Evolutionary conservation across 768 basidiomycete genomes (phyloP).

Genomic region (Leucosporidium scottii): DNA sequence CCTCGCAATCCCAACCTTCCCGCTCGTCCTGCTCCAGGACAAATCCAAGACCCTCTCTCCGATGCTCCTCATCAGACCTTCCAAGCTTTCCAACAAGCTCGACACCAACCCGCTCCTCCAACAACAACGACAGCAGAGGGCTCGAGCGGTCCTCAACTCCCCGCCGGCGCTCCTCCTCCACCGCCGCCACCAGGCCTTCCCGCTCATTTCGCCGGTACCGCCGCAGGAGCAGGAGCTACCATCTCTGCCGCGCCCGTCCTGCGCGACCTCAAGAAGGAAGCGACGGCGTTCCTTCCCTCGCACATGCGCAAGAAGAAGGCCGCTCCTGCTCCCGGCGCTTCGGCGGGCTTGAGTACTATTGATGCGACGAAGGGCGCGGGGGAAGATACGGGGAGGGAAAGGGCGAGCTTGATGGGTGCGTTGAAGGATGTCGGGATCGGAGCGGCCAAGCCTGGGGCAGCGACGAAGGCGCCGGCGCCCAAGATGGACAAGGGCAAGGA

Average conservation of each 20-base stretch:
- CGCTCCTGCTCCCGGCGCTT: slow-evolving; percentile 8
- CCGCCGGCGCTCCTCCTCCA: background rate
- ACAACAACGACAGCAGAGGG: background rate
- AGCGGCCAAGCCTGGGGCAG: background rate
- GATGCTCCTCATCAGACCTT: slow-evolving; percentile 8
- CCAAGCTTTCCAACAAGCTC: slow-evolving; percentile 24
- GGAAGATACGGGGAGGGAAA: background rate
- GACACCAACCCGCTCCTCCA: slow-evolving; percentile 2
- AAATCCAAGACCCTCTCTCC: slow-evolving; percentile 20
- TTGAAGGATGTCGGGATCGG: background rate
- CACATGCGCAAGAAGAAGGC: slow-evolving; percentile 56
- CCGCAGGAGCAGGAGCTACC: slow-evolving; percentile 47
- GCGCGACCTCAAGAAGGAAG: slow-evolving; percentile 90
- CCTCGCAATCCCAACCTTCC: slow-evolving; percentile 18
- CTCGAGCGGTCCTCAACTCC: background rate
- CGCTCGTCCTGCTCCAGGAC: slow-evolving; percentile 7
- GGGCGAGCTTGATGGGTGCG: slow-evolving; percentile 7
- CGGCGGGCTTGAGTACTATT: slow-evolving; percentile 9
- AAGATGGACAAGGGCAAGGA: slow-evolving; percentile 8
- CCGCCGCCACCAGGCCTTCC: background rate
- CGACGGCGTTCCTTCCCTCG: slow-evolving; percentile 81
- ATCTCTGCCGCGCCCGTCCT: slow-evolving; percentile 79
- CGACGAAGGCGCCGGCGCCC: background rate
- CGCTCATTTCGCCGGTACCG: background rate
- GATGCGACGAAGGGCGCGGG: slow-evolving; percentile 11